Conservation (phyloP, 306 rosid genomes). For the Trifolium repens region DNA sequence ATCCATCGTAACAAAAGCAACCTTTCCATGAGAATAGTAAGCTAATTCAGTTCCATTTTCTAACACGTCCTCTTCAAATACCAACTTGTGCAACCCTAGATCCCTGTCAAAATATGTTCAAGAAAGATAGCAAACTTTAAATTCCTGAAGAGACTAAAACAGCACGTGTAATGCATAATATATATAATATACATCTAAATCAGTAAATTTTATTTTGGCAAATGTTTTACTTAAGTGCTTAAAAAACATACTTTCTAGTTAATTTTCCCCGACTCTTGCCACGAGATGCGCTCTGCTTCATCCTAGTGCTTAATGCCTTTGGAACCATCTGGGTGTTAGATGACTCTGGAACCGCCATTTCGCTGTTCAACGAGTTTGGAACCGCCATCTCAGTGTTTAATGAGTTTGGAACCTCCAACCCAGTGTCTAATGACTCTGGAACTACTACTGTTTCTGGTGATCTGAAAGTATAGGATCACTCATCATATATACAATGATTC, state of each 20-base stretch:
- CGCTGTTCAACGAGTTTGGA: conserved; percentile 38
- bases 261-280: conserved; percentile 80
- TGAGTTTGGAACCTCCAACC: conserved; percentile 37
- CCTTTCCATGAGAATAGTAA: conserved; percentile 84
- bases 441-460: conserved; percentile 50
- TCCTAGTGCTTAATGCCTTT: conserved; percentile 46
- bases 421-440: conserved; percentile 9
- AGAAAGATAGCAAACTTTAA: conserved; percentile 18
- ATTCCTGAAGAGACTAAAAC: conserved; percentile 2
- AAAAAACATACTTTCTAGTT: conserved; percentile 65
- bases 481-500: conserved; percentile 13
- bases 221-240: conserved; percentile 9
- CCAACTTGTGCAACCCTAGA: conserved; percentile 82
- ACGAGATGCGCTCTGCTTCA: conserved; percentile 59
- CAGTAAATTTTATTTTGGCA: not conserved
- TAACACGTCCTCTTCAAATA: conserved; percentile 78
- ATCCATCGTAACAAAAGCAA: conserved; percentile 35
- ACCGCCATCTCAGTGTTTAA: conserved; percentile 40
- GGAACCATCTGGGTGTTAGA: conserved; percentile 30
- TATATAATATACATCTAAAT: not conserved
- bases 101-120: conserved; percentile 59
- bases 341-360: conserved; percentile 41
- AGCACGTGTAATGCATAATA: not conserved
- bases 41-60: conserved; percentile 87
- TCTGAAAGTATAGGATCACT: conserved; percentile 44